A percentile compares a stretch with the other conserved stretches of the same genome.
Conservation (phyloP, 768 basidiomycete species). For the Trametopsis cervina region DNA sequence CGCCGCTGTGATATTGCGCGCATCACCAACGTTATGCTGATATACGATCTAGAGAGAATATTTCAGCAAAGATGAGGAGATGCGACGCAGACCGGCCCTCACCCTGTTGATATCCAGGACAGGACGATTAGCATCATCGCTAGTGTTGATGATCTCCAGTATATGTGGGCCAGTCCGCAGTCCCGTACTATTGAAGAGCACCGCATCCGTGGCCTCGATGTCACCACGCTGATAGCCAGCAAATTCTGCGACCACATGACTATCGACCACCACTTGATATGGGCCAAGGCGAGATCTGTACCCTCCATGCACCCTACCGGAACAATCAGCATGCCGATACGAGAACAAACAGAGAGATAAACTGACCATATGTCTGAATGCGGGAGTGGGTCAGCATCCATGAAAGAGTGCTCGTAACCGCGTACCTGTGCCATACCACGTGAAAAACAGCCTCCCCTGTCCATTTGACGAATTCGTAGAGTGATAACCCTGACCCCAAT, state of each 20-base stretch:
- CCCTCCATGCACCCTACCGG: conserved; percentile 2
- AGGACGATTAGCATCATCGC: background rate
- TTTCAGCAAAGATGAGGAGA: background rate
- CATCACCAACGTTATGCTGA: background rate
- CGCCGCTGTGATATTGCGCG: background rate
- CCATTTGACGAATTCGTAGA: conserved; percentile 2
- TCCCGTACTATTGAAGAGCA: conserved; percentile 2
- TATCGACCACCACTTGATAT: conserved; percentile 2
- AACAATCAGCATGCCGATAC: background rate
- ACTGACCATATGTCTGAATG: conserved; percentile 3
- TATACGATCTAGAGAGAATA: background rate
- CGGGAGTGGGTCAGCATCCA: too few species aligned
- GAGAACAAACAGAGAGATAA: too few species aligned
- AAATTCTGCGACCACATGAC: background rate
- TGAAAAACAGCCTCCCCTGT: conserved; percentile 1
- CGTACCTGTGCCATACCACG: conserved; percentile 5
- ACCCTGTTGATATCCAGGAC: conserved; percentile 4
- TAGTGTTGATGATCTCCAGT: conserved; percentile 3
- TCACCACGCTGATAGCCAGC: background rate
- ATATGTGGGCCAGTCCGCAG: background rate
- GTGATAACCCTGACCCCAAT: conserved; percentile 1
- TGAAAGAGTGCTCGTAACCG: too few species aligned
- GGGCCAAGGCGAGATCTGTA: conserved; percentile 5
- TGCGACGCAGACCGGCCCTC: background rate
- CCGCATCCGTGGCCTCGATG: conserved; percentile 1